Percentiles rank a stretch among this genome's conserved stretches.
Evolutionary conservation across 2,329 filamentous ascomycete species (phyloP).

Genomic region (Orbilia ellipsospora): DNA sequence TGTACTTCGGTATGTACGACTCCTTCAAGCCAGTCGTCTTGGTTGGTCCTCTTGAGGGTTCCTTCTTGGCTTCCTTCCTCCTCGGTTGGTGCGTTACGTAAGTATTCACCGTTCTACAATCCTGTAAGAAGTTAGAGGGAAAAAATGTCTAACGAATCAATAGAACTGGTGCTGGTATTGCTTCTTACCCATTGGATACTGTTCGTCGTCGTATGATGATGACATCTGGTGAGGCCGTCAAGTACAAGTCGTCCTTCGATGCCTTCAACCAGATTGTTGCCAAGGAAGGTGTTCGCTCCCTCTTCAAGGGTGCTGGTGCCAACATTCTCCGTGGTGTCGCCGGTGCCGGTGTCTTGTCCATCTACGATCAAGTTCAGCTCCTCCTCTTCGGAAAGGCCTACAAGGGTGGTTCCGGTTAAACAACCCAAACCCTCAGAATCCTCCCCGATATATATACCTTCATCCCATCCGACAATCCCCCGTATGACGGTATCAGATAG

Average conservation of each 20-base stretch:
- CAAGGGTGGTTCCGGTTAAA: slow-evolving; percentile 69
- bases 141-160: slow-evolving; percentile 19
- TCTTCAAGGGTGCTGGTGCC: slow-evolving; percentile 99
- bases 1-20: slow-evolving; percentile 99
- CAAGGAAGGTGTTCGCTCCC: slow-evolving; percentile 96
- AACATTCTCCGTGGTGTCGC: slow-evolving; percentile 99
- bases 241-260: slow-evolving; percentile 98
- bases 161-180: slow-evolving; percentile 97
- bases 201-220: slow-evolving; percentile 99
- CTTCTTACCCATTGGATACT: slow-evolving; percentile 99
- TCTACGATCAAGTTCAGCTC: slow-evolving; percentile 99
- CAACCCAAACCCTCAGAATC: slow-evolving; percentile 32
- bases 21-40: slow-evolving; percentile 99
- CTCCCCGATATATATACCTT: slow-evolving; percentile 47
- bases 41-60: slow-evolving; percentile 88
- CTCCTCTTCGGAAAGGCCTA: slow-evolving; percentile 99
- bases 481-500: slow-evolving; percentile 50
- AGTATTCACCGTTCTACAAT: slow-evolving; percentile 12
- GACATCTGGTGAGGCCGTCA: slow-evolving; percentile 97
- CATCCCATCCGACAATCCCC: slow-evolving; percentile 38
- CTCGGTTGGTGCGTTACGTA: slow-evolving; percentile 96
- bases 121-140: no score
- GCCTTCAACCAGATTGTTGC: slow-evolving; percentile 96
- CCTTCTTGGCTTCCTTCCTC: slow-evolving; percentile 99
- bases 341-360: slow-evolving; percentile 99